Percentiles rank a stretch among this genome's conserved stretches.
Conservation (phyloP, 768 basidiomycete genomes). For the Phanerodontia chrysosporium region DNA sequence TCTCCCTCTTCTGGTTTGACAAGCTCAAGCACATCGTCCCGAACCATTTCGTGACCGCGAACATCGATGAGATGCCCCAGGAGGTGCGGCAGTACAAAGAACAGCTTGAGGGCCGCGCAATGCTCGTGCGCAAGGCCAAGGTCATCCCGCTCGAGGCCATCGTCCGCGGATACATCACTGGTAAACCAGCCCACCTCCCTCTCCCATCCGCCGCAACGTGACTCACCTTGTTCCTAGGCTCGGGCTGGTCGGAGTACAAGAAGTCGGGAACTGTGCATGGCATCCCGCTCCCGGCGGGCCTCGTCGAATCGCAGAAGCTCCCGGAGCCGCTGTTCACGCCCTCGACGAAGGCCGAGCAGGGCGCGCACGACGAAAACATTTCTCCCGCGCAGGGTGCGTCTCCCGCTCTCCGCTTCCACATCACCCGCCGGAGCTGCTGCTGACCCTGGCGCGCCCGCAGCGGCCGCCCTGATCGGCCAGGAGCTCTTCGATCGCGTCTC, state of each 20-base stretch:
- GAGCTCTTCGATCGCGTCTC: conserved; percentile 61
- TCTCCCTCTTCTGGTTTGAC: conserved; percentile 95
- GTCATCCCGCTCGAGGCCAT: conserved; percentile 93
- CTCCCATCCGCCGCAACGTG: background rate
- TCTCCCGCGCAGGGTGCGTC: conserved; percentile 88
- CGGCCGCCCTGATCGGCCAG: conserved; percentile 60
- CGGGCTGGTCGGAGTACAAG: conserved; percentile 94
- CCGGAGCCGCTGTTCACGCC: conserved; percentile 89
- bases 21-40: conserved; percentile 76
- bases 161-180: conserved; percentile 94
- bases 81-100: conserved; percentile 70
- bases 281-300: conserved; percentile 65
- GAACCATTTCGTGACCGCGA: conserved; percentile 82
- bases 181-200: conserved; percentile 36
- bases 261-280: conserved; percentile 85
- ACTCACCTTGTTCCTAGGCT: conserved; percentile 49
- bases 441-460: conserved; percentile 30
- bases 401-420: background rate
- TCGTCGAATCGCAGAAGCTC: conserved; percentile 84
- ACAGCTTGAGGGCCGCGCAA: conserved; percentile 78
- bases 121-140: conserved; percentile 88
- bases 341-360: conserved; percentile 93
- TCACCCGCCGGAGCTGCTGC: background rate
- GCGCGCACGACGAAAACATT: conserved; percentile 96
- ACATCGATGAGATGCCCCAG: conserved; percentile 77